phyloP scores from a whole-genome alignment of 1,284 basidiomycete species.

The Ustilago loliicola region DNA sequence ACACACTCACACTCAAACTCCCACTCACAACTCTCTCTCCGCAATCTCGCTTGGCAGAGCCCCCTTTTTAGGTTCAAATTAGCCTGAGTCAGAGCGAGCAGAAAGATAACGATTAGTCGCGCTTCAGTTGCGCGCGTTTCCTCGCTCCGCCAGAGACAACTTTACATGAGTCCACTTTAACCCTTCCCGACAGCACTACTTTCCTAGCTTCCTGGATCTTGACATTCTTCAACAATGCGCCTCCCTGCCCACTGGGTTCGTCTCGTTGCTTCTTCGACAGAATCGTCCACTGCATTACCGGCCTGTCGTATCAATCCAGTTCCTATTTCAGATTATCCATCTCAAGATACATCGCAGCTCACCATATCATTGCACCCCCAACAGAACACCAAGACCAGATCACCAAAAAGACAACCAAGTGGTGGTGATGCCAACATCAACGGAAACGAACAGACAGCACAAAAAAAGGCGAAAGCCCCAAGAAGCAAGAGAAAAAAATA shows the following conservation, averaged over 20 bases:
- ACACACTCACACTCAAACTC: neutral
- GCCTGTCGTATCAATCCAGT: too few relatives aligned
- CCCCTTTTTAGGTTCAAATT: conserved; percentile 1
- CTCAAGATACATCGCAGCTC: too few relatives aligned
- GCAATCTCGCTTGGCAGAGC: conserved; percentile 6
- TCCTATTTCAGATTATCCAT: too few relatives aligned
- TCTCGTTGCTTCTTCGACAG: too few relatives aligned
- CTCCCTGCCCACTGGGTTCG: too few relatives aligned
- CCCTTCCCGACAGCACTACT: neutral
- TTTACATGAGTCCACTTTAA: too few relatives aligned
- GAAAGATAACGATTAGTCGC: conserved; percentile 9
- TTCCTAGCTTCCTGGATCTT: too few relatives aligned
- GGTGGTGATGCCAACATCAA: conserved; percentile 15
- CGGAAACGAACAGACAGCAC: neutral
- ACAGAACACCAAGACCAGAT: too few relatives aligned
- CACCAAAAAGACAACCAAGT: neutral
- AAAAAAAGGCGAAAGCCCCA: neutral
- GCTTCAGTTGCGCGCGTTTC: neutral
- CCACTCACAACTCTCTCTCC: conserved; percentile 3
- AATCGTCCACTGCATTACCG: too few relatives aligned
- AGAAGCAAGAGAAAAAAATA: neutral
- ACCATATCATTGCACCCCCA: too few relatives aligned
- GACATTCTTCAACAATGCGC: too few relatives aligned
- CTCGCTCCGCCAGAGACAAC: neutral
- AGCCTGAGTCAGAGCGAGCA: too few relatives aligned